Evolutionary conservation across 2,329 filamentous ascomycete genomes (phyloP).

Genomic region (Talaromyces sp.): DNA sequence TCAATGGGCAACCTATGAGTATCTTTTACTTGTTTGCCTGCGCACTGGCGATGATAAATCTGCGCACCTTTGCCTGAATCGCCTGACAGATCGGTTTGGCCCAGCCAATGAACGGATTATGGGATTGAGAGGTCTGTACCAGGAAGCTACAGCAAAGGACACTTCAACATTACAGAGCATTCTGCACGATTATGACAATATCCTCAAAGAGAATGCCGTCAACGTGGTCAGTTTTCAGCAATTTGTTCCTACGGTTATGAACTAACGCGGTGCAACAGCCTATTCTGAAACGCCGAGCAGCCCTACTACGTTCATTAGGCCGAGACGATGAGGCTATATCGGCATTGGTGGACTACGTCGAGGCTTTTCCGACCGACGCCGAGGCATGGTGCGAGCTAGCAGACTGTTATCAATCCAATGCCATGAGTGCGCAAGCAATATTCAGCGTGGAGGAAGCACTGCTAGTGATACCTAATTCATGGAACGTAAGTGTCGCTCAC

Average conservation of each 20-base stretch:
- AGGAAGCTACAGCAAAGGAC: conserved; percentile 73
- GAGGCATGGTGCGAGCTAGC: conserved; percentile 92
- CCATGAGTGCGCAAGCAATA: conserved; percentile 75
- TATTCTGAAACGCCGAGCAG: conserved; percentile 77
- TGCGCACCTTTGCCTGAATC: conserved; percentile 69
- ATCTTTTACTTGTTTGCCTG: conserved; percentile 77
- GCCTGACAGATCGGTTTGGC: conserved; percentile 76
- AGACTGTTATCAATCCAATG: conserved; percentile 78
- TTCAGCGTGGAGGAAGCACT: conserved; percentile 89
- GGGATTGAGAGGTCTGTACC: conserved; percentile 74
- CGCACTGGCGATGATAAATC: conserved; percentile 77
- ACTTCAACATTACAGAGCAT: conserved; percentile 63
- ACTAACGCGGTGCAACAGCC: conserved; percentile 49
- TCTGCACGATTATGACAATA: conserved; percentile 71
- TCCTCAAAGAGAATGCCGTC: conserved; percentile 67
- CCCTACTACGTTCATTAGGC: conserved; percentile 71
- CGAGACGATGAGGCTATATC: conserved; percentile 68
- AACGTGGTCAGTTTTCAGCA: conserved; percentile 64
- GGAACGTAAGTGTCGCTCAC: conserved; percentile 68
- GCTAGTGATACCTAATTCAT: conserved; percentile 81
- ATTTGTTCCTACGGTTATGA: background rate
- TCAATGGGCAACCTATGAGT: conserved; percentile 81
- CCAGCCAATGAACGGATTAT: conserved; percentile 78
- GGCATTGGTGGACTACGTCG: conserved; percentile 69
- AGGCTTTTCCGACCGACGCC: conserved; percentile 80